These are phyloP conservation scores for Vicia villosa DNA, from an alignment of 306 rosid species.

Conservation along the genomic window DNA sequence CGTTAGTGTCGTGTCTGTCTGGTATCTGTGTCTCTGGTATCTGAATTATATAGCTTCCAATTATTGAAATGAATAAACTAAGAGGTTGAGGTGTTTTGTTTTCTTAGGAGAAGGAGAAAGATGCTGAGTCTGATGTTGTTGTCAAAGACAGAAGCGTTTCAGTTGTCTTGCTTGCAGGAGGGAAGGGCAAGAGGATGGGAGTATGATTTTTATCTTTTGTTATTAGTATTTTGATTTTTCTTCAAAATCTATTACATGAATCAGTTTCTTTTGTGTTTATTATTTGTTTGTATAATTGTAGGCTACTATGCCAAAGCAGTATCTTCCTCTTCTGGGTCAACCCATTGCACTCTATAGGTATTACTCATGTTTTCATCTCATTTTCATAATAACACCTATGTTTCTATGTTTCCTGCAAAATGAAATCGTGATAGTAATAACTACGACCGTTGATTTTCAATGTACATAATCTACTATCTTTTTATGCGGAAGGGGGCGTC, in stretches of 20 bases:
- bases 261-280: neutral
- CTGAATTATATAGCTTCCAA: too few species aligned
- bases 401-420: too few species aligned
- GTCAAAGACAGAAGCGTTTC: slow-evolving; percentile 71
- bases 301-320: slow-evolving; percentile 97
- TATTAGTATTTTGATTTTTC: neutral
- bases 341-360: slow-evolving; percentile 91
- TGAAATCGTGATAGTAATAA: too few species aligned
- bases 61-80: too few species aligned
- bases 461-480: too few species aligned
- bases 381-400: too few species aligned
- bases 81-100: neutral
- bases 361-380: neutral
- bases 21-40: too few species aligned
- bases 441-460: too few species aligned
- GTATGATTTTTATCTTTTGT: slow-evolving; percentile 44
- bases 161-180: slow-evolving; percentile 78
- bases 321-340: slow-evolving; percentile 91
- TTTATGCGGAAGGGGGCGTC: too few species aligned
- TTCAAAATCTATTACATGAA: neutral
- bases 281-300: slow-evolving; percentile 39
- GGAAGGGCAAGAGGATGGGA: slow-evolving; percentile 90
- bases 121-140: neutral
- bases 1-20: too few species aligned
- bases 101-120: slow-evolving; percentile 5